Conservation (phyloP, 257 asterid species). For the Schizonepeta tenuifolia region DNA sequence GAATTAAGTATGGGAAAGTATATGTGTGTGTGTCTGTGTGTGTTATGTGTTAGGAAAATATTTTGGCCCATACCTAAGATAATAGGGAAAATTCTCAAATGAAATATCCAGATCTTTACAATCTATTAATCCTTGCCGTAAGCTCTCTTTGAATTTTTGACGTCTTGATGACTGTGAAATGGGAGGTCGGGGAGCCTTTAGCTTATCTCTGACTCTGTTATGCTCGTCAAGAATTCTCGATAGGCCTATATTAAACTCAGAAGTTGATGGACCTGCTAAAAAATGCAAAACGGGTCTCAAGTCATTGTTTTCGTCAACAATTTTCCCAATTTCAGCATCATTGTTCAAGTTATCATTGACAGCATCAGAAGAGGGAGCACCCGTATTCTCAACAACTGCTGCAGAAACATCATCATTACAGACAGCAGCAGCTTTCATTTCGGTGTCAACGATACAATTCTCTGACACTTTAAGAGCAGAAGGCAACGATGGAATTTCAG, state of each 20-base stretch:
- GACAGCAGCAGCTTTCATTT: conserved; percentile 64
- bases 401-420: conserved; percentile 46
- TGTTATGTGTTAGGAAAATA: too few species aligned
- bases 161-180: conserved; percentile 57
- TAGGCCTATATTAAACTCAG: conserved; percentile 51
- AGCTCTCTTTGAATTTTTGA: conserved; percentile 64
- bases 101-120: conserved; percentile 59
- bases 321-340: conserved; percentile 57
- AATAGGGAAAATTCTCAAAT: conserved; percentile 83
- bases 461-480: conserved; percentile 58
- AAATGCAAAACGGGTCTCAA: conserved; percentile 55
- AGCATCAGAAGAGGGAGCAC: conserved; percentile 48
- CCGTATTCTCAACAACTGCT: conserved; percentile 44
- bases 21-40: too few species aligned
- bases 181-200: conserved; percentile 52
- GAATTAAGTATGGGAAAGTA: not conserved
- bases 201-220: conserved; percentile 45
- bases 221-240: conserved; percentile 53
- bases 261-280: conserved; percentile 53
- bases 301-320: conserved; percentile 48
- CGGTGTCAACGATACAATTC: conserved; percentile 48
- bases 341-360: conserved; percentile 51
- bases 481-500: conserved; percentile 58
- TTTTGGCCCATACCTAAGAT: conserved; percentile 49
- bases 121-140: conserved; percentile 65